Evolutionary conservation across 106 monocot species (phyloP).

Genomic region (Dioscorea dumetorum): DNA sequence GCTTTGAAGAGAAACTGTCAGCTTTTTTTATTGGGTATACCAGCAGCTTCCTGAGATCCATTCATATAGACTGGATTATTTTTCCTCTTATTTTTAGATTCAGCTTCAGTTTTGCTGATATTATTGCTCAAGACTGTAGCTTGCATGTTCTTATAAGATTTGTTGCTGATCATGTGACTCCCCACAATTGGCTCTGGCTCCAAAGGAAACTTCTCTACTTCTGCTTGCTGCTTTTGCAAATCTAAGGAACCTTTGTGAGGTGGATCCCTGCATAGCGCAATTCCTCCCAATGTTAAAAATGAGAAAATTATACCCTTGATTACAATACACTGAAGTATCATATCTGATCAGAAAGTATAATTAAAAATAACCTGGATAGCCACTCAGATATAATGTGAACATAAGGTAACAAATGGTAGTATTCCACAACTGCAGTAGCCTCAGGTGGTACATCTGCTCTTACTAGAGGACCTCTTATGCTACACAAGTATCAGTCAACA

Average conservation of each 20-base stretch:
- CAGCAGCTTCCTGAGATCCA: neutral
- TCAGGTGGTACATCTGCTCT: conserved; percentile 3
- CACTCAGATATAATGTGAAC: conserved; percentile 30
- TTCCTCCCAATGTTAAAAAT: neutral
- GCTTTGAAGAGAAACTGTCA: neutral
- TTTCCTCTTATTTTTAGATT: neutral
- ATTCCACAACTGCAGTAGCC: conserved; percentile 30
- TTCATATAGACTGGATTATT: neutral
- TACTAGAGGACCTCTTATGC: conserved; percentile 39
- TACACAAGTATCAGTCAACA: conserved; percentile 8
- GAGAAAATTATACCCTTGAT: neutral
- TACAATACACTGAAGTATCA: neutral
- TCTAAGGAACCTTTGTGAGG: conserved; percentile 3
- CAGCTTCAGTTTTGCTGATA: neutral
- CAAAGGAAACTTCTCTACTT: neutral
- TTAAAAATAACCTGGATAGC: conserved; percentile 21
- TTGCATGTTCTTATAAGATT: neutral
- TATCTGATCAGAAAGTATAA: neutral
- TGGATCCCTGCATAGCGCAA: conserved; percentile 21
- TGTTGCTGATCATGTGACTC: conserved; percentile 1
- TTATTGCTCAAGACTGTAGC: neutral
- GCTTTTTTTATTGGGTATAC: neutral
- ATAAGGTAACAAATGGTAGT: conserved; percentile 41
- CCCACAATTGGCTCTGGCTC: neutral
- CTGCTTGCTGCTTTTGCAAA: neutral